Evolutionary conservation across 2,329 filamentous ascomycete genomes (phyloP), one percentile per base, ranked within the genome.

Genomic region (Colletotrichum graminicola): DNA sequence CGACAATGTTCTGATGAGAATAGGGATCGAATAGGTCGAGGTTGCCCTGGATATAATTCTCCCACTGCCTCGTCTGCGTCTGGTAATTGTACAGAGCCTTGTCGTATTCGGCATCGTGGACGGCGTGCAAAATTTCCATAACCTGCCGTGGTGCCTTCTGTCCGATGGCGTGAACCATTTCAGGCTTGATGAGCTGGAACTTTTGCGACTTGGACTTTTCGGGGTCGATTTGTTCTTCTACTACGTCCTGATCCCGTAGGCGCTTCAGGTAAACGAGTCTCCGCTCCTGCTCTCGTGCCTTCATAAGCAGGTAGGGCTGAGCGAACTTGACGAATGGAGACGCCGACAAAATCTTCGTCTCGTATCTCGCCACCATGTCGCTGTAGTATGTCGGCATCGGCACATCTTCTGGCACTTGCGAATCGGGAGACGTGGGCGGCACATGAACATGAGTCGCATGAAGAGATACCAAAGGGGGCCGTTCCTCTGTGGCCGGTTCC

Each of bases 251-350:
- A 76, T 98, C 94, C 47, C 94, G 91, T 14, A 98, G 87, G 62
- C 91, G 88, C 78, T 93, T 95, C 59, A 98, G 86, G 78, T 97
- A 94, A 1, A 92, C 89, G 6, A 99, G 85, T 66, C 93, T 90
- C 63, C 93, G 88, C 81, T 99, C 96, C 78, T 98, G 93, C 79
- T 98, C 95, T 61, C 96, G 91, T 52, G 96, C 93, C 77, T 93
- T 94, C 87, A 96, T 97, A 47, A 99, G 87, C 32, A 98, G 88
- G 80, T 98, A 97, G 0, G 96, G 96, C 78, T 96, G 94, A 74
- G 93, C 92, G 78, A 98, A 99, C 77, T 94, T 95, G 74, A 99
- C 96, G 78, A 97, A 98, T 0, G 96, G 96, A 0, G 96, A 99
- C 1, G 94, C 94, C 1, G 97, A 99, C 7, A 99, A 84, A 55